A percentile compares a stretch with the other conserved stretches of the same genome.
These are phyloP conservation scores for Eruca vesicaria DNA, from an alignment of 441 rosid genomes.

Conservation along the genomic window DNA sequence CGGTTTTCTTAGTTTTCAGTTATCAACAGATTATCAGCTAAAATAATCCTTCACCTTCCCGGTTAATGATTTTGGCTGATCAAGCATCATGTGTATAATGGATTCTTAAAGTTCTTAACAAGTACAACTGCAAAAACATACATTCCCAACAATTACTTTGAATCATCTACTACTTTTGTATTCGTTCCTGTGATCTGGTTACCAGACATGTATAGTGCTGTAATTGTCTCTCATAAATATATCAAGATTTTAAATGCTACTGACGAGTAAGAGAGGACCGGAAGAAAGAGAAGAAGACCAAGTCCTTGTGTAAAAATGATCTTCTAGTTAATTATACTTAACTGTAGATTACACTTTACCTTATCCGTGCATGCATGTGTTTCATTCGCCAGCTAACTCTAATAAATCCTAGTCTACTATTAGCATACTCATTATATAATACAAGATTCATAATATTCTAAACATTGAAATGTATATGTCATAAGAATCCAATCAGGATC, in stretches of 20 bases:
- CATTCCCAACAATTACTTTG: neutral
- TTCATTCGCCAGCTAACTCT: constrained; percentile 1
- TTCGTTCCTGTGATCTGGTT: neutral
- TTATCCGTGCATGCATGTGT: neutral
- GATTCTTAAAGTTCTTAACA: neutral
- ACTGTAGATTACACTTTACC: neutral
- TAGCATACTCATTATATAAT: neutral
- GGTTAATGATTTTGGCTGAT: neutral
- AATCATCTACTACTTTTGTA: neutral
- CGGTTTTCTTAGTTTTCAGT: neutral
- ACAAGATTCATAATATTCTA: neutral
- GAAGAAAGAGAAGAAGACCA: neutral
- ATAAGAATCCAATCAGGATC: constrained; percentile 1
- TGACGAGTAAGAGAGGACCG: neutral
- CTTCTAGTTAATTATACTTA: neutral
- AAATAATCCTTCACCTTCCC: neutral
- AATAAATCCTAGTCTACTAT: neutral
- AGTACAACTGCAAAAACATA: neutral
- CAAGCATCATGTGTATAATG: neutral
- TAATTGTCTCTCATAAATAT: neutral
- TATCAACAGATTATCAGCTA: too few relatives aligned
- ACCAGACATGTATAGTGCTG: neutral
- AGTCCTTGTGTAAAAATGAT: neutral
- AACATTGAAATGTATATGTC: neutral
- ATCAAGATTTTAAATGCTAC: neutral